Base-by-base conservation (phyloP, 768 basidiomycete genomes). In the Kwoniella newhampshirensis region DNA sequence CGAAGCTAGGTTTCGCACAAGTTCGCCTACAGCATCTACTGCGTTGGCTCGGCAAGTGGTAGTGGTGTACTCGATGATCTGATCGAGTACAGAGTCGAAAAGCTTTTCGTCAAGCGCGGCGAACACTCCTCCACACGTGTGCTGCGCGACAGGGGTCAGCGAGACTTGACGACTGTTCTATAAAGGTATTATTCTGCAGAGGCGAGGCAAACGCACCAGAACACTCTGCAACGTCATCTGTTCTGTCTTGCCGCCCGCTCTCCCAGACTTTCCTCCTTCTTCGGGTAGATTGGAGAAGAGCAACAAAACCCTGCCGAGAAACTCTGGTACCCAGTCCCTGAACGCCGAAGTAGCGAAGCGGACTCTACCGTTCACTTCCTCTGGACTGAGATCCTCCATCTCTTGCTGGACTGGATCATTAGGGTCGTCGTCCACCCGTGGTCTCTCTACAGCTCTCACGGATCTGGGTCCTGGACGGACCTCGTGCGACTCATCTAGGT, bases 1-100 rank as follows among this genome's bases (percentile, higher is more conserved):
- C 36, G 88, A 83, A 2, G 91, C 87, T 26, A 97, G 81, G 63
- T 88, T 89, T 17, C 86, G 84, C 35, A 97, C 83, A 11, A 97
- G 83, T 61, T 92, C 89, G 1, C 90, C 89, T 63, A 96, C 88
- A 2, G 91, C 88, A 53, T 86, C 82, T 48, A 93, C 89, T n/a
- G 89, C 84, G 74, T 96, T 97, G 39, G 89, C 86, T 67, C 90
- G 89, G 2, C 87, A 87, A 62, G 91, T 91, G 1, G 87, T 85
- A n/a, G 87, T 89, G 0, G 85, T 87, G 70, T 96, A 94, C 51
- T 92, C 85, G 66, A 81, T 87, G 39, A 92, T 85, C 42, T 94
- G 80, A 63, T 87, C 87, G 63, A 97, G 79, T 12, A 89, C 87
- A 2, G 87, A 86, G 27, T 84, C 82, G 26, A 82, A 83, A 20